Conservation (phyloP, 495 filamentous ascomycete genomes). For the Daldinia concentrica region DNA sequence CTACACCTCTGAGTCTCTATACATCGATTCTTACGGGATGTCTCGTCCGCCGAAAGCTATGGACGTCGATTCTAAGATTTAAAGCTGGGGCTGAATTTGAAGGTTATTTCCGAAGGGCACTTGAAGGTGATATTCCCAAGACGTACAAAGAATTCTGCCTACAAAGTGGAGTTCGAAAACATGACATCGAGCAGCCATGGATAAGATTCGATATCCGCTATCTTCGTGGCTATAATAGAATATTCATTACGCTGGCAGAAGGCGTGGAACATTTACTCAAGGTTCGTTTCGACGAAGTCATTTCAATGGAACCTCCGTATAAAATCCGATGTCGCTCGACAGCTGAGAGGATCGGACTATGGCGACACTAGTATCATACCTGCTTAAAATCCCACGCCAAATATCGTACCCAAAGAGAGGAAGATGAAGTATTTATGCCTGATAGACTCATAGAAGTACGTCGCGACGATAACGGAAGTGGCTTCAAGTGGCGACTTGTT, state of each 20-base stretch:
- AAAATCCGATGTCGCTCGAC: neutral
- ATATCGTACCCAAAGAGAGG: neutral
- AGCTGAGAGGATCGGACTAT: neutral
- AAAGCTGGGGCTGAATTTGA: neutral
- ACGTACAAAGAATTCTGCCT: neutral
- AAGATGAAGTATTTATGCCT: neutral
- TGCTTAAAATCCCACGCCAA: neutral
- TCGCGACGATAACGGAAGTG: neutral
- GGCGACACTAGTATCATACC: neutral
- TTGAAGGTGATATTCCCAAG: neutral
- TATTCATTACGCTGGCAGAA: neutral
- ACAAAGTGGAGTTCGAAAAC: neutral
- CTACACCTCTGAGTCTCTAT: neutral
- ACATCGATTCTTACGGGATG: neutral
- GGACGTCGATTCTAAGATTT: neutral
- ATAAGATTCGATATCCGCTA: neutral
- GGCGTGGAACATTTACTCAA: neutral
- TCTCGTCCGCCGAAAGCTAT: neutral
- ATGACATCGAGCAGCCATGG: neutral
- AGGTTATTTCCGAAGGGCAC: neutral
- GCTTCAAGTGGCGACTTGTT: neutral
- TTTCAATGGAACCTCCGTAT: neutral
- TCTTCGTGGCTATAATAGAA: neutral
- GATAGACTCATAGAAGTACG: neutral
- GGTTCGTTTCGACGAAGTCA: neutral